Conservation (phyloP, 140 eudicot genomes). For the Ambrosia hybrid region DNA sequence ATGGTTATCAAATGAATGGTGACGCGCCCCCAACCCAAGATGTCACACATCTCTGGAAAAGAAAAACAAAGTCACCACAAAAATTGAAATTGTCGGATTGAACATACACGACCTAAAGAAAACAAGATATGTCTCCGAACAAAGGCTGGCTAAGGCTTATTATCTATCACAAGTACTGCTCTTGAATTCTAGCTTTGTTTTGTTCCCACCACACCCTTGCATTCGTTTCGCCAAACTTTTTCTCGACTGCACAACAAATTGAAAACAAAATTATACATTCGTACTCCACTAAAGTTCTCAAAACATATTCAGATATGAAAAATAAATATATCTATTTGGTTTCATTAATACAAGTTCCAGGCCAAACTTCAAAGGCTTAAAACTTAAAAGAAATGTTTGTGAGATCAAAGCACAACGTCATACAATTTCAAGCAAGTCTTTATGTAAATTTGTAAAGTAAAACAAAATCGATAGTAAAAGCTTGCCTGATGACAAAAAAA, state of each 20-base stretch:
- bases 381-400: not conserved
- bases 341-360: not conserved
- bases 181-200: conserved; percentile 74
- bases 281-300: not conserved
- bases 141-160: not conserved
- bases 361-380: not conserved
- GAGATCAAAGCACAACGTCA: not conserved
- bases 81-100: conserved; percentile 19
- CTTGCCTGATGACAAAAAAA: not conserved
- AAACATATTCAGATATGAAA: not conserved
- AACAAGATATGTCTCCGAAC: conserved; percentile 10
- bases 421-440: not conserved
- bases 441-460: not conserved
- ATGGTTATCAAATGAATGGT: conserved; percentile 26
- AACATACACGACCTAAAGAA: conserved; percentile 26
- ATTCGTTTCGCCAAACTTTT: conserved; percentile 76
- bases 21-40: conserved; percentile 2
- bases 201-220: conserved; percentile 92
- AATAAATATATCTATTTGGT: not conserved
- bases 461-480: not conserved
- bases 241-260: conserved; percentile 61
- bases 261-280: not conserved
- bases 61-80: conserved; percentile 31
- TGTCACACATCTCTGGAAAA: conserved; percentile 22
- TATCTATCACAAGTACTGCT: conserved; percentile 64